A percentile compares a stretch with the other conserved stretches of the same genome.
Conservation (phyloP, 306 rosid genomes). For the Cicer yamashitae region DNA sequence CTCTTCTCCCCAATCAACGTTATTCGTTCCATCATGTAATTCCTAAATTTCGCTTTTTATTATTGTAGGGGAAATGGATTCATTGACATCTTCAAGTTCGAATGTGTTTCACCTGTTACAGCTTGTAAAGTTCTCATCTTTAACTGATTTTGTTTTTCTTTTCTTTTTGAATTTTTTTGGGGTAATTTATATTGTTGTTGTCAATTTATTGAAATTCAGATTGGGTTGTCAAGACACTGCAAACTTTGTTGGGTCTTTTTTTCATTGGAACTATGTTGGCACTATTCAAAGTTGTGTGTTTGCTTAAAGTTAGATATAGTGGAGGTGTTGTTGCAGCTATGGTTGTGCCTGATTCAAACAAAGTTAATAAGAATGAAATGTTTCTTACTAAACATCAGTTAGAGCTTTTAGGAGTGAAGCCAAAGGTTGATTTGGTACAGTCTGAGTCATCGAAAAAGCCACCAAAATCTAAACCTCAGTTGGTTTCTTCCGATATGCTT, state of each 20-base stretch:
- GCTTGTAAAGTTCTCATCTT: slow-evolving; percentile 70
- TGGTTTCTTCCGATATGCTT: slow-evolving; percentile 69
- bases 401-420: slow-evolving; percentile 80
- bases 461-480: slow-evolving; percentile 68
- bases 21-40: not conserved
- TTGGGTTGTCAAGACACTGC: slow-evolving; percentile 68
- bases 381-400: slow-evolving; percentile 74
- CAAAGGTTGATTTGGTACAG: slow-evolving; percentile 56
- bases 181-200: not conserved
- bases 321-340: slow-evolving; percentile 47
- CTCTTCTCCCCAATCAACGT: not conserved
- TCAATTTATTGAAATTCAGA: slow-evolving; percentile 54
- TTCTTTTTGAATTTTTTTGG: not conserved
- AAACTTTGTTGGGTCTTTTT: slow-evolving; percentile 60
- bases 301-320: slow-evolving; percentile 52
- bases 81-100: slow-evolving; percentile 55
- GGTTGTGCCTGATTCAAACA: slow-evolving; percentile 50
- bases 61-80: slow-evolving; percentile 69
- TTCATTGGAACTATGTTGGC: slow-evolving; percentile 72
- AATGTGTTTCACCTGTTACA: slow-evolving; percentile 53
- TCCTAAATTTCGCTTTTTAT: slow-evolving; percentile 19
- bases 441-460: slow-evolving; percentile 71
- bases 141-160: not conserved
- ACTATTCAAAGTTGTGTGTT: slow-evolving; percentile 66
- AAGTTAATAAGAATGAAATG: slow-evolving; percentile 54